Base-by-base conservation (phyloP, 805 yeast genomes). In the Zygosaccharomyces rouxii region DNA sequence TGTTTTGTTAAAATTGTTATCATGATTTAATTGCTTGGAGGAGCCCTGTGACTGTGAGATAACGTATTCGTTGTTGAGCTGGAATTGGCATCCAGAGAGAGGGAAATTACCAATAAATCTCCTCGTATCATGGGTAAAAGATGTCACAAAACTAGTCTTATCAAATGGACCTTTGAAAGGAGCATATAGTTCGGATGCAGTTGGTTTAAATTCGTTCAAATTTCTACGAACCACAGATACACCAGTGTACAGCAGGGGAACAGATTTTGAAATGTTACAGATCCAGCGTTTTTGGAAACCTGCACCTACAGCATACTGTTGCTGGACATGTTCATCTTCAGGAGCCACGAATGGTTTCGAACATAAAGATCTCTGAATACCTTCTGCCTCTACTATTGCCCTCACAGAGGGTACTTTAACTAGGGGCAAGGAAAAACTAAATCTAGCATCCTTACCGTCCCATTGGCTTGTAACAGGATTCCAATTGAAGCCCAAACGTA, bases 221-320 rank as follows among this genome's bases (percentile, higher is more conserved):
- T 79, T 74, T 54, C 94, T 73, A 60, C 78, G 78, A 2, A 75
- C 71, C 13, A 83, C 69, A 16, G 83, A 76, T n/a, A 85, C 56
- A 5, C 95, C 96, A 43, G 76, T 72, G 46, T 66, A 67, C 9
- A 59, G 51, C 10, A 53, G 43, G 5, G 67, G 65, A 5, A 58
- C 56, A 2, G 50, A 49, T 31, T 54, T 55, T 10, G 43, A 37
- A 9, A 48, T 52, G 16, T 49, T 49, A 25, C 30, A 46, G 5
- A 55, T 22, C 55, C 70, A 69, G n/a, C 60, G 50, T 57, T 71
- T 66, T 60, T 74, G 70, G 53, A 74, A 67, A 38, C 87, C 89
- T n/a, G 78, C 79, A 18, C 80, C 78, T 7, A 73, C 67, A 9
- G 74, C 60, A 21, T 45, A 48, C 14, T 55, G 63, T n/a, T 48